Percentiles rank a stretch among this genome's conserved stretches.
Conservation (phyloP, 2,329 filamentous ascomycete species). For the Sarocladium oryzae region DNA sequence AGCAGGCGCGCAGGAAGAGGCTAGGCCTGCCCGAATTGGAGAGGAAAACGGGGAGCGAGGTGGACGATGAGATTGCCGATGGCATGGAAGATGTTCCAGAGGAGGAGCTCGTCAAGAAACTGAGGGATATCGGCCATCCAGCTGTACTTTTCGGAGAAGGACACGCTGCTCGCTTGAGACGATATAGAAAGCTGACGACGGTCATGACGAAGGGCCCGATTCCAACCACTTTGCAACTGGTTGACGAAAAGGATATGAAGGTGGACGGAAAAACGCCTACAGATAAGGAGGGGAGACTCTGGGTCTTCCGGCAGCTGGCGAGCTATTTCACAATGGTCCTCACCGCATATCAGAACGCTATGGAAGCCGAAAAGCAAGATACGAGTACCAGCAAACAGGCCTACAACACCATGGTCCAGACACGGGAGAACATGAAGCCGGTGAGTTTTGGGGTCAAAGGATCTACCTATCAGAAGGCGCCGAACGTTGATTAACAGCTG, state of each 20-base stretch:
- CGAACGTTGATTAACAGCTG: slow-evolving; percentile 4
- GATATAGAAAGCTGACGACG: slow-evolving; percentile 62
- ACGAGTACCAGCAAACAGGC: slow-evolving; percentile 78
- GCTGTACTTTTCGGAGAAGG: slow-evolving; percentile 73
- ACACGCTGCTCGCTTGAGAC: slow-evolving; percentile 59
- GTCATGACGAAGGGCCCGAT: slow-evolving; percentile 70
- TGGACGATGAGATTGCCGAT: slow-evolving; percentile 35
- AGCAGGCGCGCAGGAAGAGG: slow-evolving; percentile 64
- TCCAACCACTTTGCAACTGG: slow-evolving; percentile 72
- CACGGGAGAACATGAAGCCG: slow-evolving; percentile 79
- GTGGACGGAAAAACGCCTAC: slow-evolving; percentile 56
- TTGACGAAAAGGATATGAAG: slow-evolving; percentile 86
- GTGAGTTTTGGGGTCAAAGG: slow-evolving; percentile 27
- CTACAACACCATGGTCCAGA: slow-evolving; percentile 77
- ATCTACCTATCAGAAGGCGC: neutral
- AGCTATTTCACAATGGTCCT: slow-evolving; percentile 98
- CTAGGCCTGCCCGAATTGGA: slow-evolving; percentile 71
- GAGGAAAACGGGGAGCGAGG: slow-evolving; percentile 32
- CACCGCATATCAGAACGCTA: slow-evolving; percentile 74
- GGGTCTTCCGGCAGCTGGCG: slow-evolving; percentile 79
- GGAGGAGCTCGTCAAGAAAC: slow-evolving; percentile 58
- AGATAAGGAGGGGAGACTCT: slow-evolving; percentile 59
- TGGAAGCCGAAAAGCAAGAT: slow-evolving; percentile 56
- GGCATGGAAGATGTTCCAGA: slow-evolving; percentile 60
- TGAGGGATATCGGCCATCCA: slow-evolving; percentile 70